Evolutionary conservation across 2,329 filamentous ascomycete species (phyloP).

Genomic region (Epichloe festucae): DNA sequence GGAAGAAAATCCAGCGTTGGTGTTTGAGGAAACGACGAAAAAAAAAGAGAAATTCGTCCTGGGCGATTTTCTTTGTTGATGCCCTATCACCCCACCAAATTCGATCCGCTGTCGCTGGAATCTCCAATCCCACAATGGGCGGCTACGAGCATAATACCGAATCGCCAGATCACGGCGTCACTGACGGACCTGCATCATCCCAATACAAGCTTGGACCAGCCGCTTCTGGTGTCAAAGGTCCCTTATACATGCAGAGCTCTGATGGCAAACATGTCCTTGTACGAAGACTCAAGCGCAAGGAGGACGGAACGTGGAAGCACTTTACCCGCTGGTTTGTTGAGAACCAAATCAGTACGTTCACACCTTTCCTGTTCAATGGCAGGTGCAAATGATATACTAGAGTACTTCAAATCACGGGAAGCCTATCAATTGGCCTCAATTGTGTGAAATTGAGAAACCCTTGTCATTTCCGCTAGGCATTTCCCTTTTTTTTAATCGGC

Average conservation of each 20-base stretch:
- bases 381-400: not conserved
- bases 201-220: constrained; percentile 16
- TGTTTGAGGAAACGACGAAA: not conserved
- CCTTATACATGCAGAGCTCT: constrained; percentile 43
- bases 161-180: constrained; percentile 8
- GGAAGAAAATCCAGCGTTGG: not conserved
- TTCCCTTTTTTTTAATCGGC: not conserved
- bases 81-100: not conserved
- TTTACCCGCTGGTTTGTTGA: constrained; percentile 59
- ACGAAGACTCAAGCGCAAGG: constrained; percentile 46
- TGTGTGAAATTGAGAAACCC: not conserved
- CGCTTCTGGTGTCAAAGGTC: constrained; percentile 22
- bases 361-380: constrained; percentile 4
- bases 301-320: constrained; percentile 46
- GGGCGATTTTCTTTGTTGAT: not conserved
- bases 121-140: constrained; percentile 2
- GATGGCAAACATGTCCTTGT: constrained; percentile 39
- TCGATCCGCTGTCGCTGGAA: not conserved
- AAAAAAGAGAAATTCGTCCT: not conserved
- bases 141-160: not conserved
- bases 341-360: constrained; percentile 62
- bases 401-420: not conserved
- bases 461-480: constrained; percentile 2
- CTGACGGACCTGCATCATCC: constrained; percentile 13
- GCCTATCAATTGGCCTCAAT: not conserved